A percentile compares a stretch with the other conserved stretches of the same genome.
Conservation (phyloP, 164 flowering plant species). For the Protea cynaroides region DNA sequence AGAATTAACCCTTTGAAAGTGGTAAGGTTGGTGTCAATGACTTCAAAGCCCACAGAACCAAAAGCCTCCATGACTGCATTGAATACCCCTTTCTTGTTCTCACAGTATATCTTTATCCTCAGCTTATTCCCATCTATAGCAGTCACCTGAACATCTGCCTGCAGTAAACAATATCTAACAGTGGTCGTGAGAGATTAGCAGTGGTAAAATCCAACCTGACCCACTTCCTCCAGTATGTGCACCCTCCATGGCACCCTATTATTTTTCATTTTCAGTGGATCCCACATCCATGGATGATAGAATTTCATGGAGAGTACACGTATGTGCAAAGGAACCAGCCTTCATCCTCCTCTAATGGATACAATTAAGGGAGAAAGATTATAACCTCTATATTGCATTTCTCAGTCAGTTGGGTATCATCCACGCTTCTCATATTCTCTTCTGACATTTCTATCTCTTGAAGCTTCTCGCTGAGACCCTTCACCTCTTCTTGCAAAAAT, state of each 20-base stretch:
- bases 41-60: slow-evolving; percentile 40
- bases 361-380: no score
- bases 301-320: no score
- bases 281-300: no score
- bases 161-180: not conserved
- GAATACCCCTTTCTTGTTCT: slow-evolving; percentile 43
- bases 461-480: slow-evolving; percentile 44
- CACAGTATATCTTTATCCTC: slow-evolving; percentile 44
- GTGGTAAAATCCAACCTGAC: no score
- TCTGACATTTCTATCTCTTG: slow-evolving; percentile 32
- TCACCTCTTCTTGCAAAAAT: slow-evolving; percentile 36
- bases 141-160: slow-evolving; percentile 54
- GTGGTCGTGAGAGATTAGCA: not conserved
- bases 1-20: slow-evolving; percentile 42
- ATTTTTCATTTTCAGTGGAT: no score
- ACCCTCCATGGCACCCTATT: no score
- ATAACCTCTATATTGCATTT: slow-evolving; percentile 34
- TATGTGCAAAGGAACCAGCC: no score
- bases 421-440: slow-evolving; percentile 8
- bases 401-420: slow-evolving; percentile 21
- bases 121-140: slow-evolving; percentile 33
- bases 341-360: no score
- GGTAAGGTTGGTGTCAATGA: slow-evolving; percentile 45
- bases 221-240: no score
- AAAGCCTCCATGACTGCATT: slow-evolving; percentile 49